These are phyloP conservation scores for Annona squamosa DNA, from an alignment of 164 flowering plant genomes.

Conservation along the genomic window DNA sequence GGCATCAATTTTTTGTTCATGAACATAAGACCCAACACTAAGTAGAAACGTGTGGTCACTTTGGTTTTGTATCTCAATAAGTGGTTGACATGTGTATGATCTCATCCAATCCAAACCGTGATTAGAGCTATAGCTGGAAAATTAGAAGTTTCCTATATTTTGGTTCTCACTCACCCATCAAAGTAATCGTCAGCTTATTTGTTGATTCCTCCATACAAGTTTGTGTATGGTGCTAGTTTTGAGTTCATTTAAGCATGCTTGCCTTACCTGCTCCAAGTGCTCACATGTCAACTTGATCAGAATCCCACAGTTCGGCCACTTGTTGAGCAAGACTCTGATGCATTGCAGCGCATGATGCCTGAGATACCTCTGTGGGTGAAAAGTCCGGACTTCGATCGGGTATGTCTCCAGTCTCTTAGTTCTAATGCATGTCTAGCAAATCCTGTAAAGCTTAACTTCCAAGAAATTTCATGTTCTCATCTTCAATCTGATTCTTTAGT, in stretches of 20 bases:
- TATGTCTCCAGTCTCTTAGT: conserved; percentile 24
- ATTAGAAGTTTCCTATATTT: too few relatives aligned
- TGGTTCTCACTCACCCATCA: too few relatives aligned
- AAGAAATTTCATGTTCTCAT: neutral
- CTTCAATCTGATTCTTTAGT: neutral
- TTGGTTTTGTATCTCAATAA: too few relatives aligned
- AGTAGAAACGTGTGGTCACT: too few relatives aligned
- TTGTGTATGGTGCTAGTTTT: neutral
- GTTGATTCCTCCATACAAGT: too few relatives aligned
- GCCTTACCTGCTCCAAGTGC: neutral
- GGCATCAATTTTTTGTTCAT: too few relatives aligned
- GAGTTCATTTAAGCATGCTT: neutral
- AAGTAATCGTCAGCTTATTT: too few relatives aligned
- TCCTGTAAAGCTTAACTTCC: neutral
- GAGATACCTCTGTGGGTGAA: conserved; percentile 97
- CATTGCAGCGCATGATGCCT: conserved; percentile 60
- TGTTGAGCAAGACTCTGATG: conserved; percentile 65
- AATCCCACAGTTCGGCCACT: conserved; percentile 72
- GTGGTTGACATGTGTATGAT: too few relatives aligned
- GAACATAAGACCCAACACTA: too few relatives aligned
- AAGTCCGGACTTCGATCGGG: conserved; percentile 93
- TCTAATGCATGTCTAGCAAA: neutral
- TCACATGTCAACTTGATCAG: conserved; percentile 25
- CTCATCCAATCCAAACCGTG: too few relatives aligned
- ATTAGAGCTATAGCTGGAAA: too few relatives aligned